These are phyloP conservation scores for Myochromella boudieri DNA, from an alignment of 768 basidiomycete genomes.

Conservation along the genomic window DNA sequence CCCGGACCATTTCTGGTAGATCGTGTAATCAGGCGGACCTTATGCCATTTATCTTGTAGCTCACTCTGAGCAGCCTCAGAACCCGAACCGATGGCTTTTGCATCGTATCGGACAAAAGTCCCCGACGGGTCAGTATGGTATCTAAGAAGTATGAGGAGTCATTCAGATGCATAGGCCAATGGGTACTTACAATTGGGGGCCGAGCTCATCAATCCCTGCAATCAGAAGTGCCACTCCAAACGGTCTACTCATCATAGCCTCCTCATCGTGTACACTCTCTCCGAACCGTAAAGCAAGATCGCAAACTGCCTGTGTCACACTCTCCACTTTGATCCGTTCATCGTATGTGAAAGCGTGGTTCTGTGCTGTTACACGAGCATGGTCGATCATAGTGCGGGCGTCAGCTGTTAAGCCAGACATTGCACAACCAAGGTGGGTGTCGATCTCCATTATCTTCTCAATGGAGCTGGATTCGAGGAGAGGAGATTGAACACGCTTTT, in stretches of 20 bases:
- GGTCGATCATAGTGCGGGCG: conserved; percentile 99
- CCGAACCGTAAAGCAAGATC: conserved; percentile 96
- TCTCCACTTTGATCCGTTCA: conserved; percentile 96
- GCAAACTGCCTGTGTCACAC: conserved; percentile 96
- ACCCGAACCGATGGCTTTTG: conserved; percentile 97
- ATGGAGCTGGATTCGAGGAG: conserved; percentile 94
- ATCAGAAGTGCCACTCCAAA: conserved; percentile 98
- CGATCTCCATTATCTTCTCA: conserved; percentile 99
- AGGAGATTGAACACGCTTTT: conserved; percentile 97
- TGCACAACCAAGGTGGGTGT: conserved; percentile 92
- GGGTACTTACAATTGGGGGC: conserved; percentile 84
- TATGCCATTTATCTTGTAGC: conserved; percentile 96
- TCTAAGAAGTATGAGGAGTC: conserved; percentile 40
- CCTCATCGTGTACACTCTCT: conserved; percentile 98
- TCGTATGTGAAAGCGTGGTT: conserved; percentile 97
- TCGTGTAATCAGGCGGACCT: conserved; percentile 48
- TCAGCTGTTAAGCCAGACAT: conserved; percentile 98
- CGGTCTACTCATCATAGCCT: conserved; percentile 98
- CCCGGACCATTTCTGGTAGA: background rate
- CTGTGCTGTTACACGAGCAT: conserved; percentile 94
- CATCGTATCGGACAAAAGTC: conserved; percentile 94
- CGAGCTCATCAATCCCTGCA: conserved; percentile 95
- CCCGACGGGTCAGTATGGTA: conserved; percentile 99
- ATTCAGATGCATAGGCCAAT: background rate
- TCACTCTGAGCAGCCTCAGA: conserved; percentile 97